Evolutionary conservation across 495 filamentous ascomycete genomes (phyloP), one percentile per base, ranked within the genome.

Genomic region (Podospora anserina): DNA sequence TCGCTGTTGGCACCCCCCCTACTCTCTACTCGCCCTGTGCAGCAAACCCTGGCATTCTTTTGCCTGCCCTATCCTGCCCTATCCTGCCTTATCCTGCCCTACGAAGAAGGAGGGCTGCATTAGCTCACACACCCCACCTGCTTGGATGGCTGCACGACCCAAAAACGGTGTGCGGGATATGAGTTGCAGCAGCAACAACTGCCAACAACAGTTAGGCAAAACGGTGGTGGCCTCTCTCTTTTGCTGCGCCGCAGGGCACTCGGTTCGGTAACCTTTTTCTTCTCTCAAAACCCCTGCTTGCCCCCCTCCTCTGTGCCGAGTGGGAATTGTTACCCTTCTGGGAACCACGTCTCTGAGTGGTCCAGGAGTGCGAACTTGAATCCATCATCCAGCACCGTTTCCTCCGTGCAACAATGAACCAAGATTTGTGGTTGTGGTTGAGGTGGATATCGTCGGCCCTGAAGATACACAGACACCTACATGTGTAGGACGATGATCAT

Each of bases 61-160:
- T 20, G 9, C 56, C 56, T 58, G n/a, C 19, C 56, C 56, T 20
- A 58, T 58, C 56, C 56, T 58, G n/a, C 19, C 56, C 56, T 20
- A 58, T 58, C 56, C 56, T 27, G 19, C 56, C n/a, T 2, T 27
- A 20, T 27, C 56, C 56, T 58, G n/a, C 19, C 56, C 56, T 20
- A 58, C 56, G 39, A 11, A 49, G 39, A 49, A 49, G 39, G 39
- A 49, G 39, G 39, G 39, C 39, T 49, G 39, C 39, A 49, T 58
- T 58, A 20, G 56, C n/a, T 20, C 56, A 58, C 39, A 49, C 39
- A 11, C 39, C 39, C 13, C 39, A 5, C 13, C 39, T 49, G 39
- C 9, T 49, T 9, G 39, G 39, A 49, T 49, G 39, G 13, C 39
- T 49, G 39, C 39, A 49, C 13, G 39, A 49, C 39, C 39, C 23